Evolutionary conservation across 2,329 filamentous ascomycete species (phyloP).

Genomic region (Ramichloridium luteum): DNA sequence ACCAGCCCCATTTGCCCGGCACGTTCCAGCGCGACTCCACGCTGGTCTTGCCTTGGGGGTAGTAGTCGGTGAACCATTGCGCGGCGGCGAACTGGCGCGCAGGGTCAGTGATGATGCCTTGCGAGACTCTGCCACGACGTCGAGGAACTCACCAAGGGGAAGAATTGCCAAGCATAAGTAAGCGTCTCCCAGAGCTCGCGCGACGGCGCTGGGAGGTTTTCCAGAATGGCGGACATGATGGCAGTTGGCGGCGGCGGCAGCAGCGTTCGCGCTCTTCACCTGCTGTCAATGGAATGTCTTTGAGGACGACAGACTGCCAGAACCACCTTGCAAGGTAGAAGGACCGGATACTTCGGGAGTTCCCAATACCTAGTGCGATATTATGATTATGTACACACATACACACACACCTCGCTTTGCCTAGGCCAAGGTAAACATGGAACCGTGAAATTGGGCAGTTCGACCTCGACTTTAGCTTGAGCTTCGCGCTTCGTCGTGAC

Average conservation of each 20-base stretch:
- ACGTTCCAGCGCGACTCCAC: conserved; percentile 63
- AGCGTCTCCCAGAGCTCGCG: conserved; percentile 39
- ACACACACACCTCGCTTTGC: no score
- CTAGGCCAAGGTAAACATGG: no score
- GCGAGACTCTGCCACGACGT: neutral
- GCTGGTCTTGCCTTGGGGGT: conserved; percentile 89
- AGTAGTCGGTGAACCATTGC: conserved; percentile 70
- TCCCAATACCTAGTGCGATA: no score
- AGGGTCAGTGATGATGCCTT: conserved; percentile 8
- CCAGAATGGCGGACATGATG: conserved; percentile 33
- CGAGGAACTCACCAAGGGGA: conserved; percentile 33
- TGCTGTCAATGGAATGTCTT: neutral
- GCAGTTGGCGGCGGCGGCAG: no score
- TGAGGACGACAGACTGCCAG: neutral
- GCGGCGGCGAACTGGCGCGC: conserved; percentile 49
- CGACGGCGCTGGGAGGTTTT: conserved; percentile 37
- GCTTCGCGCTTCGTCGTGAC: no score
- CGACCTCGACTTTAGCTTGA: no score
- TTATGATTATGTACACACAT: no score
- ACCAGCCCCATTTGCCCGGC: conserved; percentile 80
- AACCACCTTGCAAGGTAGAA: no score
- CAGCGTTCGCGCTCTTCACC: no score
- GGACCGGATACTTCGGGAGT: no score
- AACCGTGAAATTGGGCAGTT: no score
- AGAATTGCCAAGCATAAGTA: conserved; percentile 36